These are phyloP conservation scores for Dipteronia sinensis DNA, from an alignment of 345 rosid genomes.

Conservation along the genomic window DNA sequence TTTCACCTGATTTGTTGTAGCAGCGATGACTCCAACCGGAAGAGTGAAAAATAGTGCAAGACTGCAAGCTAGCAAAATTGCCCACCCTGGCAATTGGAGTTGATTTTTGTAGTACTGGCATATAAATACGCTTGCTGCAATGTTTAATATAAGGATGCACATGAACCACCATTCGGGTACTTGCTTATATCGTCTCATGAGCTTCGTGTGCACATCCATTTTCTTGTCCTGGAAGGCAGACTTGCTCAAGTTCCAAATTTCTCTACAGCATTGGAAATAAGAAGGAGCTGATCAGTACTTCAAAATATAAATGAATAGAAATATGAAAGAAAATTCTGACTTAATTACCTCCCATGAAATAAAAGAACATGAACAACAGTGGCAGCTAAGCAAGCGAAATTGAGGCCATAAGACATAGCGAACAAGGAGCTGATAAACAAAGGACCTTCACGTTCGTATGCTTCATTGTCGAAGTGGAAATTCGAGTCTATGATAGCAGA, in stretches of 20 bases:
- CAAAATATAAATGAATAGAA: conserved; percentile 23
- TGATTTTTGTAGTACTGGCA: conserved; percentile 66
- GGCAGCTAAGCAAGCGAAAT: conserved; percentile 61
- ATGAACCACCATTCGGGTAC: conserved; percentile 88
- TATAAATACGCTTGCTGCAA: conserved; percentile 47
- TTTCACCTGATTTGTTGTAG: conserved; percentile 74
- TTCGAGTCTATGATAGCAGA: conserved; percentile 52
- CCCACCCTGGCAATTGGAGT: conserved; percentile 93
- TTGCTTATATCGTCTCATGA: conserved; percentile 67
- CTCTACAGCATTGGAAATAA: conserved; percentile 30
- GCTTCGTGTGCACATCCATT: conserved; percentile 67
- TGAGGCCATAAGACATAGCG: conserved; percentile 49
- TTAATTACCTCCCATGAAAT: conserved; percentile 64
- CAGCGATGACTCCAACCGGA: conserved; percentile 75
- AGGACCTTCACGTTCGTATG: conserved; percentile 57
- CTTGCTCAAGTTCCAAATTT: conserved; percentile 57
- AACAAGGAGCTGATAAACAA: conserved; percentile 58
- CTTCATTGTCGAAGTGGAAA: conserved; percentile 50
- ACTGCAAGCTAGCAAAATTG: conserved; percentile 70
- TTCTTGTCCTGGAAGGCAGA: conserved; percentile 57
- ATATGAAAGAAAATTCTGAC: conserved; percentile 23
- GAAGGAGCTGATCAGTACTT: conserved; percentile 35
- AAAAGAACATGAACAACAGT: conserved; percentile 67
- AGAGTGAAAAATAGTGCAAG: conserved; percentile 84
- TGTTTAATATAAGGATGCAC: conserved; percentile 52